These are phyloP conservation scores for Pyrenula massariospora DNA, from an alignment of 495 filamentous ascomycete species.

Conservation along the genomic window DNA sequence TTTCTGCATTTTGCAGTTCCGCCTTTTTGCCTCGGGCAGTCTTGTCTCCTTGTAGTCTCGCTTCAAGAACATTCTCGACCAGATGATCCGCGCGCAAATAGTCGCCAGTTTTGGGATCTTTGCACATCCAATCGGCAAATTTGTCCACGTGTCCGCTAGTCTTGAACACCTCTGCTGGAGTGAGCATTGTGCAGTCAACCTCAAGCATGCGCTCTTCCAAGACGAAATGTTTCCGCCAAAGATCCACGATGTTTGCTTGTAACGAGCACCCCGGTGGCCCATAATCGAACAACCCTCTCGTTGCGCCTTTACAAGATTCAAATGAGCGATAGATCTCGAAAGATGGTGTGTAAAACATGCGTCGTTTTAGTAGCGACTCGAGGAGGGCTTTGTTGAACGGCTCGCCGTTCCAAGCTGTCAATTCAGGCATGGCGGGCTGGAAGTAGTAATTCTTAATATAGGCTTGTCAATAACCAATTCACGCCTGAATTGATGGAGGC, in stretches of 20 bases:
- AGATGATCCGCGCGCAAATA: slow-evolving; percentile 38
- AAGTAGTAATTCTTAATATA: too few relatives aligned
- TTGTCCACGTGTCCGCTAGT: slow-evolving; percentile 34
- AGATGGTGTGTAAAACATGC: slow-evolving; percentile 34
- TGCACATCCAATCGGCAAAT: slow-evolving; percentile 40
- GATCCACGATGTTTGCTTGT: slow-evolving; percentile 56
- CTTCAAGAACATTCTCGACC: slow-evolving; percentile 34
- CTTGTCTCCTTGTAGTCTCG: slow-evolving; percentile 17
- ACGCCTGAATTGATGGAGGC: too few relatives aligned
- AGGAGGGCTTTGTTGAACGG: slow-evolving; percentile 28
- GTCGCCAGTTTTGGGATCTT: slow-evolving; percentile 37
- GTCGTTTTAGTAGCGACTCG: slow-evolving; percentile 28
- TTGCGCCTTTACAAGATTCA: too few relatives aligned
- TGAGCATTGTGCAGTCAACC: slow-evolving; percentile 51
- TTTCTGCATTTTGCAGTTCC: slow-evolving; percentile 33
- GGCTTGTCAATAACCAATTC: too few relatives aligned
- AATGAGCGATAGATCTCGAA: too few relatives aligned
- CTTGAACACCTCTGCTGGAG: slow-evolving; percentile 33
- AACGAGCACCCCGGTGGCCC: slow-evolving; percentile 51
- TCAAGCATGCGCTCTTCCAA: slow-evolving; percentile 58
- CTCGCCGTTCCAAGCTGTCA: slow-evolving; percentile 28
- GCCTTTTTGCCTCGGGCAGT: neutral
- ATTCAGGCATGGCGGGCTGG: slow-evolving; percentile 1
- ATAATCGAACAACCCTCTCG: slow-evolving; percentile 53
- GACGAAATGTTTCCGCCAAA: slow-evolving; percentile 61